A percentile compares a stretch with the other conserved stretches of the same genome.
phyloP scores from a whole-genome alignment of 208 protist genomes.

The Porcisia deanei region DNA sequence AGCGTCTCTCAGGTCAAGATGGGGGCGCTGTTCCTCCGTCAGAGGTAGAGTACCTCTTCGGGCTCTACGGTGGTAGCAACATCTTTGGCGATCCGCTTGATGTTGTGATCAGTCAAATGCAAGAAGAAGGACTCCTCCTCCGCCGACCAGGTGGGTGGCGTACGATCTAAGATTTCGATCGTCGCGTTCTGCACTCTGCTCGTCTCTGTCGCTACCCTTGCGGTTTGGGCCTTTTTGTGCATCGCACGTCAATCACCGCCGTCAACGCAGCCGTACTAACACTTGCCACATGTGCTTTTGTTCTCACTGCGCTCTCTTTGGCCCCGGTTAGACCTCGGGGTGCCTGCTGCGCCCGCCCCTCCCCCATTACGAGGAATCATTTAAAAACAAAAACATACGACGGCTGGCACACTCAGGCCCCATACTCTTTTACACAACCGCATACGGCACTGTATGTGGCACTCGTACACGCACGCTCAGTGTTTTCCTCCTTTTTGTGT shows the following conservation, averaged over 20 bases:
- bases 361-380: not conserved
- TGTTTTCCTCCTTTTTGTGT: not conserved
- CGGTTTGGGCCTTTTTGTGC: not conserved
- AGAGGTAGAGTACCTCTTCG: slow-evolving; percentile 33
- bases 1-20: not conserved
- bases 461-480: not conserved
- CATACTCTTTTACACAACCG: not conserved
- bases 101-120: slow-evolving; percentile 56
- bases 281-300: not conserved
- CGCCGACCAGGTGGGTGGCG: slow-evolving; percentile 51
- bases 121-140: slow-evolving; percentile 60
- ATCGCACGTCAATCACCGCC: not conserved
- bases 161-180: not conserved
- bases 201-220: not conserved
- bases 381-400: too few species aligned
- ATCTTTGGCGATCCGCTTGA: slow-evolving; percentile 49
- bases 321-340: not conserved
- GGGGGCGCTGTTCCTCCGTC: slow-evolving; percentile 20
- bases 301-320: slow-evolving; percentile 5
- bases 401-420: not conserved
- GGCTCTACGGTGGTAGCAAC: slow-evolving; percentile 41
- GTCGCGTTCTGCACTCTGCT: not conserved
- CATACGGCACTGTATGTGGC: not conserved
- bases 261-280: not conserved
- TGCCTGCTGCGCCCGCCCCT: slow-evolving; percentile 12